These are phyloP conservation scores for Waltergamsia citrina DNA, from an alignment of 2,329 filamentous ascomycete genomes.

Conservation along the genomic window DNA sequence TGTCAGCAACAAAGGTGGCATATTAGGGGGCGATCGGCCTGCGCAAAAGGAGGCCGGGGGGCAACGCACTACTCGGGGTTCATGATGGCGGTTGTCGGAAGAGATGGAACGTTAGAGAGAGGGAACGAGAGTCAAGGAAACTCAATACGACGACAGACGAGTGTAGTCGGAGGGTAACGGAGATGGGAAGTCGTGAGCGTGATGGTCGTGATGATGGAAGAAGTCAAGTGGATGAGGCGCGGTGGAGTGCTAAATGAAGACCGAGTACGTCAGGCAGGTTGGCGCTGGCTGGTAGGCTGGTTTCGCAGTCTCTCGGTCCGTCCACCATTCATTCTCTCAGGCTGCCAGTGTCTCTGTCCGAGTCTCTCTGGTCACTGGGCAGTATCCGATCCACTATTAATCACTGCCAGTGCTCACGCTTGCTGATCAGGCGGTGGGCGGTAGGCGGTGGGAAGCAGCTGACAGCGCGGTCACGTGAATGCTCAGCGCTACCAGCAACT, in stretches of 20 bases:
- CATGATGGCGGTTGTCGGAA: conserved; percentile 47
- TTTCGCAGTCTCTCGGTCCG: background rate
- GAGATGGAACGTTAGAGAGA: conserved; percentile 1
- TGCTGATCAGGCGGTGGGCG: no score
- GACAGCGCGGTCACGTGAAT: no score
- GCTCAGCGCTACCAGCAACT: no score
- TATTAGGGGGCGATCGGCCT: conserved; percentile 7
- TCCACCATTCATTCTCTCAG: background rate
- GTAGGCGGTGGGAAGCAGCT: no score
- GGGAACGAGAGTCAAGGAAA: conserved; percentile 1
- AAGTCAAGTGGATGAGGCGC: conserved; percentile 4
- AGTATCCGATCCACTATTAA: no score
- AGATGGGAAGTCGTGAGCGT: conserved; percentile 1
- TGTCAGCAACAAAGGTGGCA: conserved; percentile 3
- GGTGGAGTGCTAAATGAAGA: conserved; percentile 1
- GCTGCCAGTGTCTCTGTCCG: background rate
- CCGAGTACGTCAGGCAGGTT: conserved; percentile 6
- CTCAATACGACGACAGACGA: background rate
- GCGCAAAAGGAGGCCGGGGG: conserved; percentile 19
- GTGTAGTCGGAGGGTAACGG: conserved; percentile 1
- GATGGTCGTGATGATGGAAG: conserved; percentile 5
- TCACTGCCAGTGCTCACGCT: no score
- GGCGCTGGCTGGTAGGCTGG: no score
- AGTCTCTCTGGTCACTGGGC: no score
- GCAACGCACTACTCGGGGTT: conserved; percentile 82